phyloP scores from a whole-genome alignment of 2,329 filamentous ascomycete species.

The Tolypocladium ophioglossoides region DNA sequence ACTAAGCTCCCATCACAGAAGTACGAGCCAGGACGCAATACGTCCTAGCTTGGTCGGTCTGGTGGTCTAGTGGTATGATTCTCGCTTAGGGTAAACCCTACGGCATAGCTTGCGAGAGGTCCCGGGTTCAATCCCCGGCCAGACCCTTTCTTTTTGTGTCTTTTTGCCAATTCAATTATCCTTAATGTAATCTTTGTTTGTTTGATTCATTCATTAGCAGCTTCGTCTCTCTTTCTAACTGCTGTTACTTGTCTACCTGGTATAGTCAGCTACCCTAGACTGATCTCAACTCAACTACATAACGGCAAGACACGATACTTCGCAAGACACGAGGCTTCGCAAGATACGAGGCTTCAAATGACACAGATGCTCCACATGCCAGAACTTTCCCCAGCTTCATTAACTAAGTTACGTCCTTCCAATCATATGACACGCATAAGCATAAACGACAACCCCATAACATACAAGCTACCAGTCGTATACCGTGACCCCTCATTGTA shows the following conservation, averaged over 20 bases:
- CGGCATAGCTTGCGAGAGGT: constrained; percentile 30
- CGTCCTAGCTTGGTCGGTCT: constrained; percentile 19
- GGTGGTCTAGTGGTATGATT: constrained; percentile 61
- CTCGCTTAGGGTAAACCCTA: constrained; percentile 51
- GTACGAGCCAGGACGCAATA: not conserved
- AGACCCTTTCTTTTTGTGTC: constrained; percentile 23
- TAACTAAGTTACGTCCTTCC: not conserved
- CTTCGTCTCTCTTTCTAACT: too few relatives aligned
- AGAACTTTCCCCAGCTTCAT: not conserved
- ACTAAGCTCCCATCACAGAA: constrained; percentile 1
- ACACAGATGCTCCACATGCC: not conserved
- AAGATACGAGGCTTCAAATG: too few relatives aligned
- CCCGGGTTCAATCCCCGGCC: constrained; percentile 36
- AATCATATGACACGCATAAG: not conserved
- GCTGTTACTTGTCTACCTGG: too few relatives aligned
- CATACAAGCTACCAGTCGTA: not conserved
- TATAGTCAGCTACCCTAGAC: too few relatives aligned
- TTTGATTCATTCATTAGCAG: too few relatives aligned
- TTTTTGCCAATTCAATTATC: constrained; percentile 3
- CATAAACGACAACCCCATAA: not conserved
- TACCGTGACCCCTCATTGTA: not conserved
- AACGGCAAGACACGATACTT: too few relatives aligned
- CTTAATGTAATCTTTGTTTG: too few relatives aligned
- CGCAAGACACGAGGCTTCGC: too few relatives aligned
- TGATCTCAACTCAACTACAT: too few relatives aligned